Conservation (phyloP, 768 basidiomycete species). For the Phylloporus arenicola region DNA sequence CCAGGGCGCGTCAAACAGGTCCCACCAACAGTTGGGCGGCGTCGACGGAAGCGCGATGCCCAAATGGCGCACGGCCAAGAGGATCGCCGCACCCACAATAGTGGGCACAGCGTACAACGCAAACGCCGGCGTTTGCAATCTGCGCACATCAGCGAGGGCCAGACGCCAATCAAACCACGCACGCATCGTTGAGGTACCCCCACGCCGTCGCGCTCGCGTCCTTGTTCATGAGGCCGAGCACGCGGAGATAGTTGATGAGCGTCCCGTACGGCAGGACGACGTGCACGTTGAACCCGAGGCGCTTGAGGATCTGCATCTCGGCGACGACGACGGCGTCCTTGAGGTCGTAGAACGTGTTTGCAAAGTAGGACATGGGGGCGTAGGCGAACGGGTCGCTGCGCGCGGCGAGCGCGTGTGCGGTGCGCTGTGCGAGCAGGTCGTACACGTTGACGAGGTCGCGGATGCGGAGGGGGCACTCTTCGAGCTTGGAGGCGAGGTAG, state of each 20-base stretch:
- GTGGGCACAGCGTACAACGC: conserved; percentile 84
- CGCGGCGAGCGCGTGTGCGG: conserved; percentile 44
- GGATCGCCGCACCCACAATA: conserved; percentile 85
- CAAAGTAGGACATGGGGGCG: conserved; percentile 84
- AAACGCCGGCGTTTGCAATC: conserved; percentile 91
- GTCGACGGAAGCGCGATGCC: conserved; percentile 67
- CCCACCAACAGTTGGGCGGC: conserved; percentile 82
- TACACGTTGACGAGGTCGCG: conserved; percentile 94
- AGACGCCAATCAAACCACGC: conserved; percentile 31
- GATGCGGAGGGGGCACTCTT: conserved; percentile 88
- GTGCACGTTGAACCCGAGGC: conserved; percentile 92
- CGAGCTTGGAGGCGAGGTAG: conserved; percentile 84
- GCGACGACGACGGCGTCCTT: conserved; percentile 91
- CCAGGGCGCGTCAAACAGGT: conserved; percentile 86
- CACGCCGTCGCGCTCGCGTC: conserved; percentile 76
- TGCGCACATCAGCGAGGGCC: conserved; percentile 26
- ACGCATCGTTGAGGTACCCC: conserved; percentile 97
- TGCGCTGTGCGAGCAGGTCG: conserved; percentile 79
- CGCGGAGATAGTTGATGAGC: conserved; percentile 87
- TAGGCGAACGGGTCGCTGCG: conserved; percentile 49
- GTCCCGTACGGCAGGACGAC: conserved; percentile 92
- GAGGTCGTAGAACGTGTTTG: conserved; percentile 84
- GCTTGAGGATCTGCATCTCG: conserved; percentile 97
- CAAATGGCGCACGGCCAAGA: conserved; percentile 71
- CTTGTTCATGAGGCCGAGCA: conserved; percentile 76